Conservation (phyloP, 768 basidiomycete genomes). For the Hygrocybe coccinea region DNA sequence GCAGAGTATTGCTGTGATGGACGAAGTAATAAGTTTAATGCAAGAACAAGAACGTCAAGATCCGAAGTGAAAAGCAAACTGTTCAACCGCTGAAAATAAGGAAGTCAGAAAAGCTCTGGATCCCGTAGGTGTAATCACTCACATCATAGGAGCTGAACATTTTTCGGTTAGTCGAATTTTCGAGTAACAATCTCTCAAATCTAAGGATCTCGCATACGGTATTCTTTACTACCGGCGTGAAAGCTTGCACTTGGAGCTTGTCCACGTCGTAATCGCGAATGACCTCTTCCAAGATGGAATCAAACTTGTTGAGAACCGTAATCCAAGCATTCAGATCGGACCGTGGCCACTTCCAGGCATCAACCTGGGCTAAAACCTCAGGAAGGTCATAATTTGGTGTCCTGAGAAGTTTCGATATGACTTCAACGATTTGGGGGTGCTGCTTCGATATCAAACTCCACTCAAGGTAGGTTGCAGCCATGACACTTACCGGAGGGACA, state of each 20-base stretch:
- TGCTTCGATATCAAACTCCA: conserved; percentile 29
- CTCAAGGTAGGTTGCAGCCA: conserved; percentile 3
- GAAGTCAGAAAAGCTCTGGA: conserved; percentile 8
- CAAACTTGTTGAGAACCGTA: conserved; percentile 93
- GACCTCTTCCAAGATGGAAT: conserved; percentile 76
- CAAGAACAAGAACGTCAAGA: conserved; percentile 77
- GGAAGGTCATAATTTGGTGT: conserved; percentile 70
- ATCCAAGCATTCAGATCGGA: conserved; percentile 98
- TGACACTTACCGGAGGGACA: conserved; percentile 60
- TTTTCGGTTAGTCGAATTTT: conserved; percentile 97
- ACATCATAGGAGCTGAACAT: conserved; percentile 96
- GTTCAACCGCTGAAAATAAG: conserved; percentile 67
- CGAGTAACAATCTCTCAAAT: conserved; percentile 85
- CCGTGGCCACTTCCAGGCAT: conserved; percentile 89
- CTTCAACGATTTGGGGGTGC: conserved; percentile 76
- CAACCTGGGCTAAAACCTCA: conserved; percentile 60
- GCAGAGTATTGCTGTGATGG: conserved; percentile 94
- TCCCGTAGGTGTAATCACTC: conserved; percentile 34
- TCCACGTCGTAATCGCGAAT: conserved; percentile 84
- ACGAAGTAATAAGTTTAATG: conserved; percentile 81
- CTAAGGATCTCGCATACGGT: conserved; percentile 76
- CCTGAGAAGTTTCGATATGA: conserved; percentile 65
- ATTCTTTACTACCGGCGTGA: conserved; percentile 70
- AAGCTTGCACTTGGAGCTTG: conserved; percentile 74
- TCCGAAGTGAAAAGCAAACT: conserved; percentile 84